Base-by-base conservation (phyloP, 306 rosid species). In the Gastrolobium bilobum region DNA sequence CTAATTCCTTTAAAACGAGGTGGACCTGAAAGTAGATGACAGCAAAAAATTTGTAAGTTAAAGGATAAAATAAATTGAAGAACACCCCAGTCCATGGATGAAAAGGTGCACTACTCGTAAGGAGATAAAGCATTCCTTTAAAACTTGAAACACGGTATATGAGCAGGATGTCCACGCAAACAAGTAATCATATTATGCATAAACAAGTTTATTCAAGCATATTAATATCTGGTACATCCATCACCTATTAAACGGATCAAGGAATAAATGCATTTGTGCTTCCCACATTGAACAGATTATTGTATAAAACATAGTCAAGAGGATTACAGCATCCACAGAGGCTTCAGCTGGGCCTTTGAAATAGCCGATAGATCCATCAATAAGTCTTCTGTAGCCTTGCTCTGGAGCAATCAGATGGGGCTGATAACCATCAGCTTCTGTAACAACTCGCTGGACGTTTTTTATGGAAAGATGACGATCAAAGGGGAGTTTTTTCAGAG, bases 291-390 rank as follows among this genome's bases (percentile, higher is more conserved):
- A 67, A 67, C 73, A 53, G 4, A 66, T 66, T n/a, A 65, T 67
- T 67, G 30, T 26, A 67, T 5, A 29, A 40, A 37, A 11, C 5
- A 62, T 37, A 42, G 67, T 54, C 30, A 14, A 77, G 75, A 66
- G 58, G 46, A 37, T 66, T 77, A 78, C 82, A 58, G 82, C 82
- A 46, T 78, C 82, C 52, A 78, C 82, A 10, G 62, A 68, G 26
- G 82, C 82, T 46, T 78, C 82, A 58, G 82, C 82, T 10, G 82
- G 82, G 43, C 82, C 82, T 78, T 78, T 78, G 82, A 78, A 78
- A 48, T 78, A 57, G 52, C 52, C 4, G 10, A 78, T 68, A 44
- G 70, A 78, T 44, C 82, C 82, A n/a, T 78, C 82, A 78, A 78
- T 78, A 78, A 78, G 82, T 78, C 82, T 78, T 58, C 82, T 78